Conservation (phyloP, 441 rosid species). For the Gossypium aridum region DNA sequence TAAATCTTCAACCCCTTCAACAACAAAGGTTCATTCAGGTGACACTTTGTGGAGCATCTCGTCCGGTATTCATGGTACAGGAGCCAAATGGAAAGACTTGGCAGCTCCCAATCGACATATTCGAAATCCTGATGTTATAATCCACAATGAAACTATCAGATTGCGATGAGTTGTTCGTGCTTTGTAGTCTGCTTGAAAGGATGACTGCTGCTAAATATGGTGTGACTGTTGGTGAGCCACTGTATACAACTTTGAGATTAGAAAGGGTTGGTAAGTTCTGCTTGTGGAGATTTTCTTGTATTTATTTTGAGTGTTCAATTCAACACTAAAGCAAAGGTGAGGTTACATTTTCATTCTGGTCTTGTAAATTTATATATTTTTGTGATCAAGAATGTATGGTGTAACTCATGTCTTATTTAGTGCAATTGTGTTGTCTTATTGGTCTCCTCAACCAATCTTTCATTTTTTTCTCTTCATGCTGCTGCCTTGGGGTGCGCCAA, state of each 20-base stretch:
- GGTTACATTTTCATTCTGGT: neutral
- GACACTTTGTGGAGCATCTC: constrained; percentile 87
- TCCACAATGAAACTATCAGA: constrained; percentile 31
- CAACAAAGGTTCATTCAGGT: constrained; percentile 43
- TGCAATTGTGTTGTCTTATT: neutral
- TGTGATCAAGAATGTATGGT: constrained; percentile 5
- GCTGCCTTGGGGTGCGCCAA: neutral
- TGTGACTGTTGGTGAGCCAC: neutral
- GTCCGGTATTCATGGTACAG: constrained; percentile 39
- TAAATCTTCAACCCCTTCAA: constrained; percentile 29
- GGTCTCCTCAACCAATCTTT: neutral
- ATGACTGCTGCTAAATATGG: neutral
- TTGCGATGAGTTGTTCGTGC: constrained; percentile 16
- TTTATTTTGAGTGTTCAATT: neutral
- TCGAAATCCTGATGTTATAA: constrained; percentile 35
- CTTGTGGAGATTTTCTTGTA: neutral
- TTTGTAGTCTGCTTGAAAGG: neutral
- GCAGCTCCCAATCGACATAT: constrained; percentile 31
- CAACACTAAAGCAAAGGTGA: constrained; percentile 9
- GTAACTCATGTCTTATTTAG: neutral
- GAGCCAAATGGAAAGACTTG: constrained; percentile 60
- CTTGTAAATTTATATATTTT: neutral
- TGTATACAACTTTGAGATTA: neutral
- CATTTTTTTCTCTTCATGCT: neutral
- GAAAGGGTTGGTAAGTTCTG: neutral